A percentile compares a stretch with the other conserved stretches of the same genome.
Conservation (phyloP, 208 protist genomes). For the Leishmania aethiopica region DNA sequence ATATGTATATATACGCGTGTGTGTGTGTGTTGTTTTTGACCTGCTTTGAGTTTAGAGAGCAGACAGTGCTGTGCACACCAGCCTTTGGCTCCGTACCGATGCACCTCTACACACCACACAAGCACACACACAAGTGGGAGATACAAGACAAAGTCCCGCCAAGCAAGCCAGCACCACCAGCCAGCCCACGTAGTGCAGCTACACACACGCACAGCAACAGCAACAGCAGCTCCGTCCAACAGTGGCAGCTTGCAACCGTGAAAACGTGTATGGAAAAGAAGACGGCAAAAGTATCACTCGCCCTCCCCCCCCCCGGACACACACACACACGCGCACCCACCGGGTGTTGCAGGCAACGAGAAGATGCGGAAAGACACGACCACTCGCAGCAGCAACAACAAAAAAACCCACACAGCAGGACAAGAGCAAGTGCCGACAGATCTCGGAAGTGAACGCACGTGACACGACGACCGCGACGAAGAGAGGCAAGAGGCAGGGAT, state of each 20-base stretch:
- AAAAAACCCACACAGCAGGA: neutral
- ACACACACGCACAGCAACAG: neutral
- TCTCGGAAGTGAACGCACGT: neutral
- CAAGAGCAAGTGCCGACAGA: neutral
- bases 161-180: too few species aligned
- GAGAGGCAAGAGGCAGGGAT: neutral
- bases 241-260: neutral
- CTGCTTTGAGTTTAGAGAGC: too few species aligned
- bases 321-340: neutral
- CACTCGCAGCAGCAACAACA: neutral
- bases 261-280: neutral
- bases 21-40: too few species aligned
- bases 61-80: too few species aligned
- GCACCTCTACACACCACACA: too few species aligned
- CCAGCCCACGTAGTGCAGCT: neutral
- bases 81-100: too few species aligned
- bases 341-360: too few species aligned
- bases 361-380: neutral
- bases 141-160: too few species aligned
- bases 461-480: neutral
- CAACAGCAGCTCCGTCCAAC: neutral
- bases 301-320: neutral
- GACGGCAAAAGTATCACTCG: neutral
- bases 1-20: too few species aligned
- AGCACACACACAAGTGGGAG: too few species aligned